A percentile compares a stretch with the other conserved stretches of the same genome.
phyloP scores from a whole-genome alignment of 2,329 filamentous ascomycete genomes.

The Trichophaea hybrida region DNA sequence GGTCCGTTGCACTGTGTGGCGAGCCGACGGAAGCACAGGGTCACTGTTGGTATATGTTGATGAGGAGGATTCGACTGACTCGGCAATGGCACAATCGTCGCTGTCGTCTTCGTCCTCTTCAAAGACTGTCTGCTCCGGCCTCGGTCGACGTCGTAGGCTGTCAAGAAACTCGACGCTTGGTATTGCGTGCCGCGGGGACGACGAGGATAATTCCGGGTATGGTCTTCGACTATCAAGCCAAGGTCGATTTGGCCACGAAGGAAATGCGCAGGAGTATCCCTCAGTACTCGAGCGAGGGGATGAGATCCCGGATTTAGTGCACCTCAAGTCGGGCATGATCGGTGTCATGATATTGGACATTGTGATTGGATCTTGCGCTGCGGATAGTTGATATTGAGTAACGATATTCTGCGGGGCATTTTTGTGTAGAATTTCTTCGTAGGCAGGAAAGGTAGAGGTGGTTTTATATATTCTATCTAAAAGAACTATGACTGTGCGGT shows the following conservation, averaged over 20 bases:
- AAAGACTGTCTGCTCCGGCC: background rate
- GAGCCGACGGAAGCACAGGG: background rate
- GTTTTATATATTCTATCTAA: too few relatives aligned
- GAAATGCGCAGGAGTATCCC: conserved; percentile 3
- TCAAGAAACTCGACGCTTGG: background rate
- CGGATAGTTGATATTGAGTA: too few relatives aligned
- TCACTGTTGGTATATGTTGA: background rate
- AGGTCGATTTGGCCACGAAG: conserved; percentile 3
- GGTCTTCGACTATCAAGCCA: background rate
- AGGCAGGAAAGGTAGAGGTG: too few relatives aligned
- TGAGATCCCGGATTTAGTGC: background rate
- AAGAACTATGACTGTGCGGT: too few relatives aligned
- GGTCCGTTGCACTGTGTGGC: background rate
- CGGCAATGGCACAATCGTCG: background rate
- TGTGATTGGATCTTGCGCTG: background rate
- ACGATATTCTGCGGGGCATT: too few relatives aligned
- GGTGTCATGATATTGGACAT: background rate
- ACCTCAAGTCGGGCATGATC: background rate
- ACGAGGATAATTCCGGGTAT: background rate
- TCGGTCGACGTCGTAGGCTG: background rate
- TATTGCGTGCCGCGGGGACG: background rate
- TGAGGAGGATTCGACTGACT: background rate
- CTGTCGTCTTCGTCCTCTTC: background rate
- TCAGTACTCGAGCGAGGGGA: background rate
- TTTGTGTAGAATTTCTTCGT: too few relatives aligned